Percentiles rank a stretch among this genome's conserved stretches.
phyloP scores from a whole-genome alignment of 495 filamentous ascomycete genomes.

The Immersiella caudata region DNA sequence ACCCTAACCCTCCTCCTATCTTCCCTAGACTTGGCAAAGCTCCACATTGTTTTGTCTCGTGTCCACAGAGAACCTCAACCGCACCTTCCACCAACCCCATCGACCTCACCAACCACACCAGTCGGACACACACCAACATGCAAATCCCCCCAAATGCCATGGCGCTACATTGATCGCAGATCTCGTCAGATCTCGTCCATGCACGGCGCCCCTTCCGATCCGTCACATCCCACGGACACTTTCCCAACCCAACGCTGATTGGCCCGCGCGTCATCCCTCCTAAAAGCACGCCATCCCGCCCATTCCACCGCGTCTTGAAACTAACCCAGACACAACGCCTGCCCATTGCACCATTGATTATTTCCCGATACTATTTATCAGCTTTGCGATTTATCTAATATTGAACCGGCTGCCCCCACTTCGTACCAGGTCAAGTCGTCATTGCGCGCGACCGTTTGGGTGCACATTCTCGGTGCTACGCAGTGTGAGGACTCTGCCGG shows the following conservation, averaged over 20 bases:
- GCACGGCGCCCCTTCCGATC: not conserved
- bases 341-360: not conserved
- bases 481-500: not conserved
- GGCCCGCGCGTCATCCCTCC: constrained; percentile 11
- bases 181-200: constrained; percentile 1
- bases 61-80: not conserved
- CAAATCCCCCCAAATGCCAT: not conserved
- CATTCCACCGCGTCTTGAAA: not conserved
- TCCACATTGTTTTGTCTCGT: not conserved
- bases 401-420: not conserved
- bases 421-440: not conserved
- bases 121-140: not conserved
- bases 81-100: not conserved
- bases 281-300: constrained; percentile 21
- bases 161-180: not conserved
- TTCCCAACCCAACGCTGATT: not conserved
- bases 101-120: not conserved
- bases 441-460: not conserved
- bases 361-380: not conserved
- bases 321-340: not conserved
- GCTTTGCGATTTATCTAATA: not conserved
- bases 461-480: no score
- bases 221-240: not conserved
- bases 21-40: no score
- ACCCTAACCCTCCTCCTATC: no score